Conservation (phyloP, 164 flowering plant species). For the Nelumbo lutea region DNA sequence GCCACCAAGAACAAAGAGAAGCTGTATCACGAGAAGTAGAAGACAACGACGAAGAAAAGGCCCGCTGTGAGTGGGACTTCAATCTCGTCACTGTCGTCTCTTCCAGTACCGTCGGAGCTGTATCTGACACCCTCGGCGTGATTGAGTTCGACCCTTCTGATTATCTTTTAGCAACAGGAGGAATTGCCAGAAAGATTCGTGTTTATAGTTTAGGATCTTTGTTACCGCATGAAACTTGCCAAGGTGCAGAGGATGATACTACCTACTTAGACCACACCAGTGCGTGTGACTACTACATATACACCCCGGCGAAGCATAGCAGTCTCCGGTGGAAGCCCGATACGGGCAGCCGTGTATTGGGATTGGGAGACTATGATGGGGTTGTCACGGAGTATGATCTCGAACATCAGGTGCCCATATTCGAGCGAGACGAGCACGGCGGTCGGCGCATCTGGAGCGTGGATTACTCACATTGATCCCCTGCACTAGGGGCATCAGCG, state of each 20-base stretch:
- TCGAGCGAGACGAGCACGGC: slow-evolving; percentile 78
- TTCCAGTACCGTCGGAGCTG: slow-evolving; percentile 17
- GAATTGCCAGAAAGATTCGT: slow-evolving; percentile 65
- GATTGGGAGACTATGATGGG: slow-evolving; percentile 75
- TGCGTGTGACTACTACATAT: slow-evolving; percentile 46
- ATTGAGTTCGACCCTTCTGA: slow-evolving; percentile 56
- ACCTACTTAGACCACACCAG: slow-evolving; percentile 25
- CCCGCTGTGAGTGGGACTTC: slow-evolving; percentile 61
- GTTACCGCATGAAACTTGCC: slow-evolving; percentile 6
- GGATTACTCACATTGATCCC: slow-evolving; percentile 44
- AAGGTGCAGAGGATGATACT: background rate
- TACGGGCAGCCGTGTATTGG: slow-evolving; percentile 35
- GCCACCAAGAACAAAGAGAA: slow-evolving; percentile 2
- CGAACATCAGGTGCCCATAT: slow-evolving; percentile 40
- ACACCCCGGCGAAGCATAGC: slow-evolving; percentile 73
- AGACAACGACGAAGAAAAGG: slow-evolving; percentile 21
- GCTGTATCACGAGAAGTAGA: slow-evolving; percentile 10
- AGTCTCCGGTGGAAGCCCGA: slow-evolving; percentile 64
- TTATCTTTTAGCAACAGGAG: slow-evolving; percentile 55
- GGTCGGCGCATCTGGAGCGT: slow-evolving; percentile 73
- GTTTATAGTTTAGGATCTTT: slow-evolving; percentile 30
- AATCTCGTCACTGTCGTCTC: slow-evolving; percentile 41
- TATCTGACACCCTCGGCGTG: slow-evolving; percentile 56
- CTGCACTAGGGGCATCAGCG: slow-evolving; percentile 58
- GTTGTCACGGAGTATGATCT: slow-evolving; percentile 68